A percentile compares a stretch with the other conserved stretches of the same genome.
These are phyloP conservation scores for Scheffersomyces amazonensis DNA, from an alignment of 805 yeast species.

Conservation along the genomic window DNA sequence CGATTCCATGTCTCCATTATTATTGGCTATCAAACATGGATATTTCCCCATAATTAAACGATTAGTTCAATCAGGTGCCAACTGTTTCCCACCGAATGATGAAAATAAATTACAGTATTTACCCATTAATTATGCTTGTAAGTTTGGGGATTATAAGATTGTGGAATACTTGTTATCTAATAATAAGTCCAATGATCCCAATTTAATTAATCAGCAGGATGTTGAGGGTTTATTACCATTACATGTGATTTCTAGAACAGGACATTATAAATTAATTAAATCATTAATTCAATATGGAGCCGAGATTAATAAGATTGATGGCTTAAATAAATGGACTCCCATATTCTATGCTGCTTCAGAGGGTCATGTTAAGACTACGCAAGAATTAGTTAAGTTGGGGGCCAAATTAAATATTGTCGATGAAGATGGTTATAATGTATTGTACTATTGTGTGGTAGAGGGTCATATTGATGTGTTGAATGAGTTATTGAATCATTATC, in stretches of 20 bases:
- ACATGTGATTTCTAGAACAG: constrained; percentile 85
- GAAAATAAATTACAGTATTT: constrained; percentile 59
- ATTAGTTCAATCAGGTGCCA: constrained; percentile 32
- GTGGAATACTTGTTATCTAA: constrained; percentile 58
- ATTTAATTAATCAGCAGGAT: constrained; percentile 51
- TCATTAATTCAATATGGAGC: constrained; percentile 68
- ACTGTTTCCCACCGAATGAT: constrained; percentile 43
- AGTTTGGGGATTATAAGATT: constrained; percentile 71
- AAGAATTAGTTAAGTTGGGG: constrained; percentile 65
- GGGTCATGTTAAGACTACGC: constrained; percentile 72
- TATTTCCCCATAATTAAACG: constrained; percentile 43
- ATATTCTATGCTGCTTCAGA: constrained; percentile 85
- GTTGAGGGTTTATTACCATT: constrained; percentile 89
- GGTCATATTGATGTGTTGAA: constrained; percentile 85
- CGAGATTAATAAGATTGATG: constrained; percentile 75
- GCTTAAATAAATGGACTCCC: constrained; percentile 91
- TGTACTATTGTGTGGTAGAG: constrained; percentile 91
- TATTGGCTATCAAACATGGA: constrained; percentile 72
- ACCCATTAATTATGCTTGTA: constrained; percentile 85
- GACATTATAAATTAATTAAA: constrained; percentile 67
- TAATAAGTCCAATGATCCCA: constrained; percentile 16
- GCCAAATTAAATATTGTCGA: constrained; percentile 70
- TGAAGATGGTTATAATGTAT: constrained; percentile 74
- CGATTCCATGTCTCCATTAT: constrained; percentile 77
- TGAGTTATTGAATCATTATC: constrained; percentile 49